These are phyloP conservation scores for Aureobasidium lini DNA, from an alignment of 2,329 filamentous ascomycete genomes.

Conservation along the genomic window DNA sequence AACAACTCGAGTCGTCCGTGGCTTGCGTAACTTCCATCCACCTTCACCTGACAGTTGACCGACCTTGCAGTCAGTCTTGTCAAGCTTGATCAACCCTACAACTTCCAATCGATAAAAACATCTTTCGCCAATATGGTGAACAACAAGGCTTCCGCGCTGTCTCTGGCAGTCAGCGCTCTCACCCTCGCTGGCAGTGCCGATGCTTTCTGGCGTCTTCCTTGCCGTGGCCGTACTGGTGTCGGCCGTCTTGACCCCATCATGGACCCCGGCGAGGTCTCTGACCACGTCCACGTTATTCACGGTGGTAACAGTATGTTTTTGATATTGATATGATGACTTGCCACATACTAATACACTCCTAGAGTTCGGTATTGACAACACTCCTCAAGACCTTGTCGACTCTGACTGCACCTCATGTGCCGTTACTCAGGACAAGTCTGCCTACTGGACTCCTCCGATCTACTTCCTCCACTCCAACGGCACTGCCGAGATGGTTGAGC, in stretches of 20 bases:
- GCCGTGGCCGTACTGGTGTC: slow-evolving; percentile 60
- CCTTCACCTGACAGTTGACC: slow-evolving; percentile 7
- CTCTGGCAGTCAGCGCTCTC: slow-evolving; percentile 20
- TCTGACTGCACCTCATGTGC: slow-evolving; percentile 73
- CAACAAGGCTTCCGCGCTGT: slow-evolving; percentile 14
- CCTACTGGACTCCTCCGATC: slow-evolving; percentile 71
- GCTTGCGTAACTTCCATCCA: neutral
- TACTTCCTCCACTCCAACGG: slow-evolving; percentile 69
- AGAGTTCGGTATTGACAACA: slow-evolving; percentile 60
- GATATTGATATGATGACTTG: neutral
- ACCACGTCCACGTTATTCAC: slow-evolving; percentile 68
- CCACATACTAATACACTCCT: slow-evolving; percentile 15
- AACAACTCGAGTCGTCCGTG: slow-evolving; percentile 9
- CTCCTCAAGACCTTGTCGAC: slow-evolving; percentile 48
- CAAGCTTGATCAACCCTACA: slow-evolving; percentile 7
- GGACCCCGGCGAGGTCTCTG: slow-evolving; percentile 49
- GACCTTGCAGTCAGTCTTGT: slow-evolving; percentile 6
- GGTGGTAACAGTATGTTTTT: slow-evolving; percentile 63
- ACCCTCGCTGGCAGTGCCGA: slow-evolving; percentile 24
- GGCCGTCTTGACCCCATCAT: slow-evolving; percentile 65
- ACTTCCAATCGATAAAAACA: slow-evolving; percentile 4
- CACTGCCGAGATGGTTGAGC: slow-evolving; percentile 59
- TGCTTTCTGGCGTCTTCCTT: slow-evolving; percentile 89
- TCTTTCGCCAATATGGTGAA: slow-evolving; percentile 8
- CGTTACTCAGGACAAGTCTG: slow-evolving; percentile 75